Conservation (phyloP, 179 eudicot species). For the Silene coronaria region DNA sequence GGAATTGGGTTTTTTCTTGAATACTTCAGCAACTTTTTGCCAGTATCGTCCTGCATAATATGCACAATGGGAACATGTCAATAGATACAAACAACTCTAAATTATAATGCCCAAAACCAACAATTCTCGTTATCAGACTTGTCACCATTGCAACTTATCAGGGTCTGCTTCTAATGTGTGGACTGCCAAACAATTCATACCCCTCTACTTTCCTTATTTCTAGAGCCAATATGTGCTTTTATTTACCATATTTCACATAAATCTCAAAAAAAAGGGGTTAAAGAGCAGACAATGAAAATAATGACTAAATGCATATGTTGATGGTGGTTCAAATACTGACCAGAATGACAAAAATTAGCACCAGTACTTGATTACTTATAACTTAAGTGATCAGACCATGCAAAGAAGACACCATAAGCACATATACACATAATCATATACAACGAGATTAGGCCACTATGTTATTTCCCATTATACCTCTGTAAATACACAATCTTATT, state of each 20-base stretch:
- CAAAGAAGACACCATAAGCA: background rate
- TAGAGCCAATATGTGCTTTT: background rate
- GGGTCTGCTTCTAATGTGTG: background rate
- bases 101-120: background rate
- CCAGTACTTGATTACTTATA: background rate
- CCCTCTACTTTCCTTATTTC: background rate
- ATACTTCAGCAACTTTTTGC: slow-evolving; percentile 70
- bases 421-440: background rate
- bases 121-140: background rate
- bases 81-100: background rate
- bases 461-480: background rate
- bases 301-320: background rate
- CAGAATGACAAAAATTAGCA: background rate
- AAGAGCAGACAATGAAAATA: background rate
- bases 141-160: background rate
- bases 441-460: background rate
- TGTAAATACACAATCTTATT: background rate
- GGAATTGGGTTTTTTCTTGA: slow-evolving; percentile 55
- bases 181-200: background rate
- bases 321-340: background rate
- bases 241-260: background rate
- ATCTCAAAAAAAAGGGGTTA: background rate
- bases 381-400: background rate
- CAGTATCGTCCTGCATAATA: slow-evolving; percentile 65
- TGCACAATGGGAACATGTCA: background rate